These are phyloP conservation scores for Botrytis sinoallii DNA, from an alignment of 2,329 filamentous ascomycete genomes.

Conservation along the genomic window DNA sequence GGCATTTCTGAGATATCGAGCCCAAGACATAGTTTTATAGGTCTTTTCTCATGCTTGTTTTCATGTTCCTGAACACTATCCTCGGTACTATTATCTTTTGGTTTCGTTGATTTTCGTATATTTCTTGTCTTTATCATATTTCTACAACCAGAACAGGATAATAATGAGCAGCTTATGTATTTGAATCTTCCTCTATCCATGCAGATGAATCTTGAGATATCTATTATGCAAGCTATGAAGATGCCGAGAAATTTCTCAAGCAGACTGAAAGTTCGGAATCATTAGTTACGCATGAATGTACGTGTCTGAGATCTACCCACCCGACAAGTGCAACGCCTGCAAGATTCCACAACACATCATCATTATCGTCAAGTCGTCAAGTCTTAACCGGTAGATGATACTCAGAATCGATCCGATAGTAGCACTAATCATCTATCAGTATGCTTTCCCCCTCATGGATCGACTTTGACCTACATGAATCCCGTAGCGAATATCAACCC, in stretches of 20 bases:
- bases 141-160: not conserved
- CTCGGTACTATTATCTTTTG: not conserved
- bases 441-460: not conserved
- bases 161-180: not conserved
- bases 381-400: not conserved
- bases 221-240: not conserved
- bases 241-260: not conserved
- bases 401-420: not conserved
- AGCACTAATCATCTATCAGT: not conserved
- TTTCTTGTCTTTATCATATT: not conserved
- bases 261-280: not conserved
- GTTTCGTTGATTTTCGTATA: not conserved
- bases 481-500: not conserved
- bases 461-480: not conserved
- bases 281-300: not conserved
- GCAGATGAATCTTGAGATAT: not conserved
- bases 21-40: not conserved
- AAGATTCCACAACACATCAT: not conserved
- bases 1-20: not conserved
- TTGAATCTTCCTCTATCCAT: not conserved
- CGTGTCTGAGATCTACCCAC: not conserved
- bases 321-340: not conserved
- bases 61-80: not conserved
- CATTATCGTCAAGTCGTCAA: not conserved
- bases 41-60: not conserved